Conservation (phyloP, 2,329 filamentous ascomycete genomes). For the Macroventuria anomochaeta region DNA sequence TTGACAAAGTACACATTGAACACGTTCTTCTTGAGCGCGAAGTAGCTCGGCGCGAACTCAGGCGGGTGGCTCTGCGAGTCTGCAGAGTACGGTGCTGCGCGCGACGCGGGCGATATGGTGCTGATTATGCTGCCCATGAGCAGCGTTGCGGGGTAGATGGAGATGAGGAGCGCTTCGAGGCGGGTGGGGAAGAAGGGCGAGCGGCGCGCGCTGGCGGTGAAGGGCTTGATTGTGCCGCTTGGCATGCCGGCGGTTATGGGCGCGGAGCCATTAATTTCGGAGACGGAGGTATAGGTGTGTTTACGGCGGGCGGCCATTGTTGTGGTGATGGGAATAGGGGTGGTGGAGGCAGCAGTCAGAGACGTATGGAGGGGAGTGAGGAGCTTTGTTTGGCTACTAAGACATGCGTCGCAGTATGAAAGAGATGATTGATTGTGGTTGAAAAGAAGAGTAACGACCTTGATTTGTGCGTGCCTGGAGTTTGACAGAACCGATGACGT, state of each 20-base stretch:
- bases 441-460: neutral
- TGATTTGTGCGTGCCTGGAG: conserved; percentile 1
- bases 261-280: conserved; percentile 16
- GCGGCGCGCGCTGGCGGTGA: conserved; percentile 36
- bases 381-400: neutral
- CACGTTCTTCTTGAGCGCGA: conserved; percentile 90
- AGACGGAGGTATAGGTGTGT: conserved; percentile 25
- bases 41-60: conserved; percentile 75
- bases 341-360: neutral
- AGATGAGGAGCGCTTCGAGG: conserved; percentile 69
- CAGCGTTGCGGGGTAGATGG: conserved; percentile 78
- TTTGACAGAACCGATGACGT: conserved; percentile 32
- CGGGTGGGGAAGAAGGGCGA: conserved; percentile 73
- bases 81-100: conserved; percentile 66
- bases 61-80: conserved; percentile 67
- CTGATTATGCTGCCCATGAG: conserved; percentile 83
- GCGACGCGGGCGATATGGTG: conserved; percentile 74
- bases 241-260: conserved; percentile 37
- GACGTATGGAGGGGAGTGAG: neutral
- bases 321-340: neutral
- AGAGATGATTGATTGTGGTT: neutral
- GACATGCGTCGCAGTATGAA: neutral
- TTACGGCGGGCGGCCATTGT: conserved; percentile 45
- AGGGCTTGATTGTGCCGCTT: conserved; percentile 29
- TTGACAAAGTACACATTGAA: conserved; percentile 96